A percentile compares a stretch with the other conserved stretches of the same genome.
Conservation (phyloP, 1,284 basidiomycete genomes). For the Rhodotorula mucilaginosa region DNA sequence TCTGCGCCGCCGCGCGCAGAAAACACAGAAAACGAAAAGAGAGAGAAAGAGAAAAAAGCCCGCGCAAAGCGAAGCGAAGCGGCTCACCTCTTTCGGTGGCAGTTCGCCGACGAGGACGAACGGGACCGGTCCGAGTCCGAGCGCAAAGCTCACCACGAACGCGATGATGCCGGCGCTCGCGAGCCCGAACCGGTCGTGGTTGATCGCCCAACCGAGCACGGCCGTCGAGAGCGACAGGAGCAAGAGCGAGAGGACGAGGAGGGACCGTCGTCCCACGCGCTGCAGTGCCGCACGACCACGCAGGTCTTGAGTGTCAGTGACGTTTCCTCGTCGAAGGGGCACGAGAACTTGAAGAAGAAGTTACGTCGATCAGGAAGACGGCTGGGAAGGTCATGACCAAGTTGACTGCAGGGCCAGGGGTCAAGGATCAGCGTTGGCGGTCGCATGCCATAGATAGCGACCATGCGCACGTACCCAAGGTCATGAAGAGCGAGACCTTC, state of each 20-base stretch:
- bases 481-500: conserved; percentile 34
- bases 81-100: conserved; percentile 43
- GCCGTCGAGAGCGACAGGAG: conserved; percentile 46
- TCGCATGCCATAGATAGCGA: too few relatives aligned
- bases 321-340: background rate
- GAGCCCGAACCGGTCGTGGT: conserved; percentile 36
- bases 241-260: conserved; percentile 45
- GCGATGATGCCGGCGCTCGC: conserved; percentile 48
- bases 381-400: conserved; percentile 49
- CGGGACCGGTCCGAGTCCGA: conserved; percentile 51
- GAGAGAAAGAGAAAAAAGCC: background rate
- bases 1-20: too few relatives aligned
- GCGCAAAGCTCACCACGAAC: conserved; percentile 50
- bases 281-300: background rate
- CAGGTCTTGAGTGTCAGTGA: background rate
- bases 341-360: background rate
- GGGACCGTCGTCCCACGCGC: conserved; percentile 47
- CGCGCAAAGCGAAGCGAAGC: too few relatives aligned
- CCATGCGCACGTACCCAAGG: conserved; percentile 15
- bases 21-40: background rate
- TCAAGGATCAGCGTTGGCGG: too few relatives aligned
- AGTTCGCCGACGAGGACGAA: conserved; percentile 52
- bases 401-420: conserved; percentile 29
- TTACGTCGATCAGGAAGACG: conserved; percentile 48
- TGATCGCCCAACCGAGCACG: conserved; percentile 47